Evolutionary conservation across 192 early-diverging fungal species (phyloP).

Genomic region (Coemansia sp.): DNA sequence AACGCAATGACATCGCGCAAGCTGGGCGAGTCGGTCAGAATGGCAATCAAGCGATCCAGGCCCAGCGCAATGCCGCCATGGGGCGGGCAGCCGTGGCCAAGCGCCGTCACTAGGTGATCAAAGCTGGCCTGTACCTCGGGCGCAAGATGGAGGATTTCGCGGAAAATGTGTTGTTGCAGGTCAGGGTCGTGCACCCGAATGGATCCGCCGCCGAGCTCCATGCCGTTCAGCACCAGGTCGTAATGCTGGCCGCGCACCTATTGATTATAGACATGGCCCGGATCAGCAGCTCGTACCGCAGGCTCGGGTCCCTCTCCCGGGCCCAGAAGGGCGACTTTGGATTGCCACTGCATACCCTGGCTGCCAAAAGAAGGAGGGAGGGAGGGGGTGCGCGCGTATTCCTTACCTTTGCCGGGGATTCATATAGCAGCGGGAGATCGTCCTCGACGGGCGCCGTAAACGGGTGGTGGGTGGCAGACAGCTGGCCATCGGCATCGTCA

Average conservation of each 20-base stretch:
- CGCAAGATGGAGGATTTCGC: constrained; percentile 58
- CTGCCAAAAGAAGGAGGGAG: neutral
- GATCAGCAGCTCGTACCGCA: no score
- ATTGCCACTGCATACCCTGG: neutral
- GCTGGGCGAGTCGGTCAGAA: constrained; percentile 63
- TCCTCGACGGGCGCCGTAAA: constrained; percentile 76
- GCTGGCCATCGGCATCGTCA: constrained; percentile 33
- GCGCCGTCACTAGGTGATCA: constrained; percentile 73
- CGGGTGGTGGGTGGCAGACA: constrained; percentile 81
- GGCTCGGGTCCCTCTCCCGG: no score
- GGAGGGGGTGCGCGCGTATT: no score
- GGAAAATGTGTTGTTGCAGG: constrained; percentile 70
- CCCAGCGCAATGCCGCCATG: constrained; percentile 86
- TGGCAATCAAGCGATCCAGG: constrained; percentile 73
- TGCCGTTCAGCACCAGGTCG: constrained; percentile 85
- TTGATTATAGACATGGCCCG: constrained; percentile 13
- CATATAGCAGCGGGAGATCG: constrained; percentile 60
- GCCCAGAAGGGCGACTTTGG: neutral
- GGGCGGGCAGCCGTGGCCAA: constrained; percentile 79
- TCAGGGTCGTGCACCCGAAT: constrained; percentile 78
- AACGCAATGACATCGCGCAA: constrained; percentile 92
- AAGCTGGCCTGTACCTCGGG: constrained; percentile 58
- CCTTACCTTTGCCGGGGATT: constrained; percentile 55
- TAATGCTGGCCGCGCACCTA: constrained; percentile 74
- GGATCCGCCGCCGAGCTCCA: constrained; percentile 87